phyloP scores from a whole-genome alignment of 345 rosid genomes.

The Abelmoschus esculentus region DNA sequence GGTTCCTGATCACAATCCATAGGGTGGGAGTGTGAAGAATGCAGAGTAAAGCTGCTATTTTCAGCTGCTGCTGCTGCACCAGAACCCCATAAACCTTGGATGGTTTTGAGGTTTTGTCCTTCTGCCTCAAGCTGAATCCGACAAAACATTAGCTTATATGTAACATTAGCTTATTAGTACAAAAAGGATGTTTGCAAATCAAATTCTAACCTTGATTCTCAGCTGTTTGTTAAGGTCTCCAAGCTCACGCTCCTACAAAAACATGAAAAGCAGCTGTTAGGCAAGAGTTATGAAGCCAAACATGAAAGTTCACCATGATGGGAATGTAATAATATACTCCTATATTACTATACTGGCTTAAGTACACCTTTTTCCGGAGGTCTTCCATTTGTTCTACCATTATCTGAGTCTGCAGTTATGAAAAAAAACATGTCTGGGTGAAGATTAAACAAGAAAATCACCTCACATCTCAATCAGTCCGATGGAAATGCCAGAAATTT shows the following conservation, averaged over 20 bases:
- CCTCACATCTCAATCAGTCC: too few relatives aligned
- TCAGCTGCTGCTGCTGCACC: conserved; percentile 34
- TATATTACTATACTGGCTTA: conserved; percentile 3
- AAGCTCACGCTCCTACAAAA: conserved; percentile 70
- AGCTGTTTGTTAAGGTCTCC: conserved; percentile 89
- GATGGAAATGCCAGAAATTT: too few relatives aligned
- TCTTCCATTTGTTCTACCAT: conserved; percentile 83
- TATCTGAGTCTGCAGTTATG: conserved; percentile 47
- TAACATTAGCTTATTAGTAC: too few relatives aligned
- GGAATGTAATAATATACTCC: neutral
- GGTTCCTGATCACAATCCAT: conserved; percentile 59
- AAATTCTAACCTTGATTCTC: conserved; percentile 49
- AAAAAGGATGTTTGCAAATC: neutral
- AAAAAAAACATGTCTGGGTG: neutral
- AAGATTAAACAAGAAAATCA: neutral
- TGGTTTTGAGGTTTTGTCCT: conserved; percentile 43
- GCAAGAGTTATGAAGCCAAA: neutral
- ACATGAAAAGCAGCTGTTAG: conserved; percentile 1
- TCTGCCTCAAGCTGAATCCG: conserved; percentile 53
- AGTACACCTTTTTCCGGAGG: conserved; percentile 59
- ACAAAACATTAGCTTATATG: neutral
- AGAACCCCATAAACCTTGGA: conserved; percentile 54
- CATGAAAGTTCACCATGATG: neutral
- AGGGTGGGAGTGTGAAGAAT: conserved; percentile 36
- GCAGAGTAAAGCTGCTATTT: conserved; percentile 36